phyloP scores from a whole-genome alignment of 257 asterid species.

The Nicotiana noctiflora region DNA sequence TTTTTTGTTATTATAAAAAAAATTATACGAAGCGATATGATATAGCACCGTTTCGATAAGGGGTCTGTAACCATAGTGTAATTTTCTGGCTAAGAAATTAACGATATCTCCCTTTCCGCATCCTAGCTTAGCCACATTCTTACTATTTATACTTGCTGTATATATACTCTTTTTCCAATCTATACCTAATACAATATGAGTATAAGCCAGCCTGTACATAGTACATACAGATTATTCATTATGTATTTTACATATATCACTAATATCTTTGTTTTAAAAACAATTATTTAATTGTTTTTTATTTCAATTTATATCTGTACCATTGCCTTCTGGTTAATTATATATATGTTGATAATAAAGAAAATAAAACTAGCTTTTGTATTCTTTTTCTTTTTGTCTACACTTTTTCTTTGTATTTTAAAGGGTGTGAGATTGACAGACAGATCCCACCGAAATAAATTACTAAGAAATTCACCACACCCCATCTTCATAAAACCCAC shows the following conservation, averaged over 20 bases:
- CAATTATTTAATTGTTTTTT: not conserved
- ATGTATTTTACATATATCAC: not conserved
- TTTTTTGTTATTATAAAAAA: no score
- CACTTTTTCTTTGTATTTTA: conserved; percentile 5
- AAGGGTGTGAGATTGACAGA: conserved; percentile 67
- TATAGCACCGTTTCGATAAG: no score
- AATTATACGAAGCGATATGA: no score
- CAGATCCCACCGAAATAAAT: conserved; percentile 93
- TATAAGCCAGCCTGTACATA: not conserved
- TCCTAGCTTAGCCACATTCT: no score
- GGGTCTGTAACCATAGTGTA: no score
- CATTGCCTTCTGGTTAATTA: not conserved
- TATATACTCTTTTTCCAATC: no score
- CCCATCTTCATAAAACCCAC: conserved; percentile 65
- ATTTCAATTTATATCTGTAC: not conserved
- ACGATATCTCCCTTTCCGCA: no score
- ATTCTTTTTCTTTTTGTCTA: not conserved
- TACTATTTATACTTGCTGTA: not conserved
- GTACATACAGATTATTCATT: not conserved
- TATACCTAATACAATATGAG: no score
- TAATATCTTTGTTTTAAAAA: not conserved
- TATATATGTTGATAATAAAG: not conserved
- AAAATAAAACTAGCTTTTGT: not conserved
- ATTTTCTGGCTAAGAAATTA: no score
- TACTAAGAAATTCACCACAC: conserved; percentile 70